phyloP scores from a whole-genome alignment of 257 asterid genomes.

The Scutellaria barbata region DNA sequence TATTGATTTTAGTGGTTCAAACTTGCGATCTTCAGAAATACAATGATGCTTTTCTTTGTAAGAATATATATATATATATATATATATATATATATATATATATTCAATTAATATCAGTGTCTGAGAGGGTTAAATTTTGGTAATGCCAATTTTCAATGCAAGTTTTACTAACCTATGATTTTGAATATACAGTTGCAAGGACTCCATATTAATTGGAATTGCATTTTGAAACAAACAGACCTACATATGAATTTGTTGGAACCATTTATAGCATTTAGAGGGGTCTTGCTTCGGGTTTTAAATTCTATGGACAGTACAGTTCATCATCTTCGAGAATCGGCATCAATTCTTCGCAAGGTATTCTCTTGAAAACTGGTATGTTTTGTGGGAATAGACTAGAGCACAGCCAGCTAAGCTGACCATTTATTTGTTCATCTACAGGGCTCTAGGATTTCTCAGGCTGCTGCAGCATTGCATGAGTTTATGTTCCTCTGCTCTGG shows the following conservation, averaged over 20 bases:
- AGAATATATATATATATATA: not conserved
- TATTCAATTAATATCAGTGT: no score
- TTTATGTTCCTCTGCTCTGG: slow-evolving; percentile 75
- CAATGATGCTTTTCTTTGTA: slow-evolving; percentile 19
- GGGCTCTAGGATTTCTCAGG: slow-evolving; percentile 91
- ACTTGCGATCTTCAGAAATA: slow-evolving; percentile 11
- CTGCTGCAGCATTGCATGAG: slow-evolving; percentile 93
- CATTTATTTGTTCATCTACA: slow-evolving; percentile 39
- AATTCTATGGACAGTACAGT: slow-evolving; percentile 60
- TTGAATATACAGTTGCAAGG: slow-evolving; percentile 60
- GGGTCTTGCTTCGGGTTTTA: slow-evolving; percentile 75
- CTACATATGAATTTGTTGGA: slow-evolving; percentile 93
- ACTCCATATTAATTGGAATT: slow-evolving; percentile 73
- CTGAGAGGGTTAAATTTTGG: slow-evolving; percentile 6
- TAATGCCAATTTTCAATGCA: not conserved
- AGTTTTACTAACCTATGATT: slow-evolving; percentile 36
- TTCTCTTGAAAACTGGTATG: slow-evolving; percentile 30
- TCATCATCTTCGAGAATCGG: slow-evolving; percentile 84
- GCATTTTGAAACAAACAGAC: slow-evolving; percentile 74
- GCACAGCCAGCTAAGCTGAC: slow-evolving; percentile 33
- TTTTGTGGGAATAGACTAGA: slow-evolving; percentile 23
- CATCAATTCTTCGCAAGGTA: slow-evolving; percentile 95
- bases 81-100: no score
- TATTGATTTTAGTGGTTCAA: slow-evolving; percentile 11
- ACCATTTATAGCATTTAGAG: slow-evolving; percentile 92